Base-by-base conservation (phyloP, 805 yeast genomes). In the Metschnikowia dekortorum region DNA sequence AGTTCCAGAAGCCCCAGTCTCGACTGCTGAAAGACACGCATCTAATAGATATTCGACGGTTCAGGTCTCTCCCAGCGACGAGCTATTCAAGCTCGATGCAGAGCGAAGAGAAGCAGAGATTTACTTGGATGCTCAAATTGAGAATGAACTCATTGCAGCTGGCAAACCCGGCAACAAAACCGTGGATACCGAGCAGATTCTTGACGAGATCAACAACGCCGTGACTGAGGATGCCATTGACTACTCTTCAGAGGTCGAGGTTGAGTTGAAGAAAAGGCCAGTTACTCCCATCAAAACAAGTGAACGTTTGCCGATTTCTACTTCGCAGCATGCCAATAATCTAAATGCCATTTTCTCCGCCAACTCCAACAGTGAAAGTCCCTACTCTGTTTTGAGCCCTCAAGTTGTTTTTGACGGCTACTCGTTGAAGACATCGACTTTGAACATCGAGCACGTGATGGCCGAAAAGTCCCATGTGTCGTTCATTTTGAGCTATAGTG, bases 401-500 rank as follows among this genome's bases (percentile, higher is more conserved):
- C 62, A 63, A 54, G 56, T 63, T 6, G 64, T 71, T 5, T 61
- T 74, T 49, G 76, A 70, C 26, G 62, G 59, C n/a, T 74, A 74
- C 53, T 48, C 59, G 13, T 57, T 68, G 7, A 55, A 70, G 1
- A 59, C 60, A 9, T 67, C 63, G 13, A n/a, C 49, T 2, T 53
- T 78, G 39, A 61, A 69, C 36, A 68, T 78, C 43, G 74, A 70
- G 50, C 68, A 74, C 46, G 65, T 70, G 18, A 63, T 78, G 74
- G 66, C 74, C 26, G 62, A 67, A 9, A 78, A 75, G 5, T 70
- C 78, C 28, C 99, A 94, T 64, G 79, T 87, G 8, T 90, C 97
- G 2, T 92, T 94, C 63, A 77, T 91, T 33, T 74, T 94, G 59
- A 81, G 85, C 65, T 85, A 81, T 64, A 82, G 78, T 49, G 83